Evolutionary conservation across 805 yeast species (phyloP).

Genomic region (Tetrapisispora namnaoensis): DNA sequence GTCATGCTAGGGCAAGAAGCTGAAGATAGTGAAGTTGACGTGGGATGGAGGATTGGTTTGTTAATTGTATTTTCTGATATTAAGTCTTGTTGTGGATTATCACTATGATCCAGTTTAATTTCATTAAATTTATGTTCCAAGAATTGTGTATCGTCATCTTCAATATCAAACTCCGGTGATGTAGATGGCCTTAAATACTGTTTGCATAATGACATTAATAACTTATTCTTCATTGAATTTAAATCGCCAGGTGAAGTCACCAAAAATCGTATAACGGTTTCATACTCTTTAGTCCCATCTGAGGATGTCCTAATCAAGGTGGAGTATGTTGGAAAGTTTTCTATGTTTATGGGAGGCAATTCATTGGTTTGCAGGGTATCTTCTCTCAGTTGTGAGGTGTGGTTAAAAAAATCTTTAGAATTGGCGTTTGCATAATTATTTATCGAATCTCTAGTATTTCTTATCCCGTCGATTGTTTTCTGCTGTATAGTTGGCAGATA

Average conservation of each 20-base stretch:
- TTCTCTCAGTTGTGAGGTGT: neutral
- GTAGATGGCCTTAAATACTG: slow-evolving; percentile 35
- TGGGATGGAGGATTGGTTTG: neutral
- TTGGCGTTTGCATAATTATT: neutral
- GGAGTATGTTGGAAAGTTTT: slow-evolving; percentile 50
- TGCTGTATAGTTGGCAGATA: slow-evolving; percentile 48
- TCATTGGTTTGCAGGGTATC: slow-evolving; percentile 8
- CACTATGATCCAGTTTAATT: neutral
- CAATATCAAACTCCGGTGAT: slow-evolving; percentile 38
- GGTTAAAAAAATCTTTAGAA: neutral
- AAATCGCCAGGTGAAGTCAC: slow-evolving; percentile 52
- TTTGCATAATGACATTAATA: slow-evolving; percentile 58
- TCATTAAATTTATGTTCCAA: neutral
- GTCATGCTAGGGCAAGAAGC: neutral
- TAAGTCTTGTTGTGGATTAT: neutral
- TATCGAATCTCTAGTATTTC: slow-evolving; percentile 7
- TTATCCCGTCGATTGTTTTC: slow-evolving; percentile 37
- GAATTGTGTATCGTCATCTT: neutral
- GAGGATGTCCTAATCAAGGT: slow-evolving; percentile 13
- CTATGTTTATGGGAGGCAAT: slow-evolving; percentile 51
- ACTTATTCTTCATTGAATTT: slow-evolving; percentile 57
- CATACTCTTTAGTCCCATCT: slow-evolving; percentile 24
- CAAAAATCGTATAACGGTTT: slow-evolving; percentile 65
- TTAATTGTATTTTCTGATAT: neutral
- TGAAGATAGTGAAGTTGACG: neutral